Evolutionary conservation across 805 yeast genomes (phyloP).

Genomic region (Candida xyloterini): DNA sequence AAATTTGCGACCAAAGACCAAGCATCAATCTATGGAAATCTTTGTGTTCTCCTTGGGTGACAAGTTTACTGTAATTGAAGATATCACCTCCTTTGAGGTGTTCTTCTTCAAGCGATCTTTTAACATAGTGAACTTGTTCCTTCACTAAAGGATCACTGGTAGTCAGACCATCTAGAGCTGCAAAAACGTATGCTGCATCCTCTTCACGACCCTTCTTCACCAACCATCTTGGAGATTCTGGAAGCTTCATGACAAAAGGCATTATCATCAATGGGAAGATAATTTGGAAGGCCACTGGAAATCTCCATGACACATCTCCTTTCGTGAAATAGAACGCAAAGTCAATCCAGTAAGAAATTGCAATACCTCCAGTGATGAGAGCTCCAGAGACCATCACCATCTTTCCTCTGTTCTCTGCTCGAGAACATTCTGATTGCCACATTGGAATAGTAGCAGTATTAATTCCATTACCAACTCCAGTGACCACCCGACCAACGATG

Average conservation of each 20-base stretch:
- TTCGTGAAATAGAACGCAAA: constrained; percentile 35
- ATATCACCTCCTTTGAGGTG: constrained; percentile 22
- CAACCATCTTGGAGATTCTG: constrained; percentile 48
- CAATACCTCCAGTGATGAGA: constrained; percentile 26
- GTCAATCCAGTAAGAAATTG: constrained; percentile 37
- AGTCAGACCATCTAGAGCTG: constrained; percentile 37
- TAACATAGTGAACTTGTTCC: constrained; percentile 22
- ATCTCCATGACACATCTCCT: constrained; percentile 32
- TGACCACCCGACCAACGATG: constrained; percentile 33
- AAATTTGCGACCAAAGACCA: constrained; percentile 41
- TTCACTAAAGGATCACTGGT: constrained; percentile 14
- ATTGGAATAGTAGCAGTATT: constrained; percentile 36
- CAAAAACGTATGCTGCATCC: constrained; percentile 43
- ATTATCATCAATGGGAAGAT: constrained; percentile 21
- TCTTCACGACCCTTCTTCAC: constrained; percentile 37
- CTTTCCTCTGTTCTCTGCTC: constrained; percentile 32
- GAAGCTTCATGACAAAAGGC: constrained; percentile 23
- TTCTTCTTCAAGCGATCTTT: constrained; percentile 21
- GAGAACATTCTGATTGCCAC: constrained; percentile 36
- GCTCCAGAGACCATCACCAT: constrained; percentile 32
- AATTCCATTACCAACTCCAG: constrained; percentile 38
- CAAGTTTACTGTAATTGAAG: constrained; percentile 29
- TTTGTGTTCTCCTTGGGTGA: constrained; percentile 41
- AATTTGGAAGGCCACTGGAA: constrained; percentile 38
- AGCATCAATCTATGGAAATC: constrained; percentile 48